Evolutionary conservation across 805 yeast genomes (phyloP), one percentile per base, ranked within the genome.

Genomic region (Metschnikowia dekortorum): DNA sequence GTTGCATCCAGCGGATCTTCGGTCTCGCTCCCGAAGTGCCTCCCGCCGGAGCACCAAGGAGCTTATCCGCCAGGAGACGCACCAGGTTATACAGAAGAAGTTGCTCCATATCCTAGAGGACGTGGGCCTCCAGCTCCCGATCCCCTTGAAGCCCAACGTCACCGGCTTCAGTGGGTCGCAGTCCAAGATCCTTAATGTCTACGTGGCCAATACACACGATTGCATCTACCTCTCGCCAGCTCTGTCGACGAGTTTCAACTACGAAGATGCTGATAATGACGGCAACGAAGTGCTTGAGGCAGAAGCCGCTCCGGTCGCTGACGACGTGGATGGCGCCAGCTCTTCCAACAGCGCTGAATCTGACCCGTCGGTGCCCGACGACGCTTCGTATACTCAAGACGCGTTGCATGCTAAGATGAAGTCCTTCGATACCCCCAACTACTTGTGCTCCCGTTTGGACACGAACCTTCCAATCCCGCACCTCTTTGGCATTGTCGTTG

Each of bases 401-500:
- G 33, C 32, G 42, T 16, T 39, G 28, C 38, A 31, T 31, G 34
- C 56, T 22, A 68, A 64, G 49, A 57, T 68, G 53, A 54, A 57
- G 26, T 36, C 50, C 13, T 61, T 67, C 60, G 53, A 48, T 16
- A 65, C 71, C n/a, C 73, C 76, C 1, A 70, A 70, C 51, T 73
- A 68, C 46, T 57, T 68, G 37, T 62, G 67, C 30, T 62, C 74
- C 2, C 64, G 63, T 32, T 66, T 73, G 6, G 78, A 74, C 49
- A 53, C 69, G 3, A 71, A 71, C 9, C 62, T 64, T 2, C 76
- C 74, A 8, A 74, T 78, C 1, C 76, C 83, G 1, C 82, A 79
- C 57, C 79, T 80, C 2, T 70, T 81, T 54, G 85, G 81, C 0
- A 70, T 81, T 2, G 67, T 80, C 4, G 55, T 81, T 1, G 77